These are phyloP conservation scores for Lenzites betulinus DNA, from an alignment of 768 basidiomycete species.

Conservation along the genomic window DNA sequence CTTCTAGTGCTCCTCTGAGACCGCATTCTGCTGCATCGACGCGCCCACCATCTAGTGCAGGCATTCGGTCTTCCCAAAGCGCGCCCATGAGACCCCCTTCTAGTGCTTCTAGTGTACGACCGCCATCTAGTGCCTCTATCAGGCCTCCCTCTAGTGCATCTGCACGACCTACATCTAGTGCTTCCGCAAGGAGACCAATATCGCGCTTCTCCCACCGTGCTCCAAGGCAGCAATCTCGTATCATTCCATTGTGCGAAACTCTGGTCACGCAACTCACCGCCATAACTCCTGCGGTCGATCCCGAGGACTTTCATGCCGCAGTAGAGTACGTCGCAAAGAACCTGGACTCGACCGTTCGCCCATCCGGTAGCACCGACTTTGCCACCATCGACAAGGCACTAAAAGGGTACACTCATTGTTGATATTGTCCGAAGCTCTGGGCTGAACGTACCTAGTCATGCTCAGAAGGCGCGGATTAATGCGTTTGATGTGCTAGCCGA, in stretches of 20 bases:
- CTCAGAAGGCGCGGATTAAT: slow-evolving; percentile 68
- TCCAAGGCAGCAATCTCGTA: slow-evolving; percentile 48
- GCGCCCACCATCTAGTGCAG: slow-evolving; percentile 40
- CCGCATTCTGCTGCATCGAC: slow-evolving; percentile 20
- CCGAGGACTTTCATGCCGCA: slow-evolving; percentile 46
- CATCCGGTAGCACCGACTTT: slow-evolving; percentile 59
- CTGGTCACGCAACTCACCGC: slow-evolving; percentile 59
- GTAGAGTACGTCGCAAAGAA: slow-evolving; percentile 61
- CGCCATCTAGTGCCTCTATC: slow-evolving; percentile 43
- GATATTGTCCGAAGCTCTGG: not conserved
- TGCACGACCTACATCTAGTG: slow-evolving; percentile 42
- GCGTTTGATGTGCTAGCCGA: slow-evolving; percentile 60
- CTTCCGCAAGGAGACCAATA: slow-evolving; percentile 29
- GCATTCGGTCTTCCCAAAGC: slow-evolving; percentile 5
- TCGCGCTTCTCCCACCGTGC: slow-evolving; percentile 50
- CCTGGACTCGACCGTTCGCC: slow-evolving; percentile 60
- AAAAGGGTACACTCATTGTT: slow-evolving; percentile 46
- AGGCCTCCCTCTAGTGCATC: slow-evolving; percentile 43
- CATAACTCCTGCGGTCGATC: slow-evolving; percentile 44
- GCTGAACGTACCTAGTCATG: slow-evolving; percentile 18
- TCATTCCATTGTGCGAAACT: slow-evolving; percentile 54
- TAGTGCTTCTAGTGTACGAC: slow-evolving; percentile 27
- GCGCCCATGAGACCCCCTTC: slow-evolving; percentile 24
- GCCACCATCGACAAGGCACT: slow-evolving; percentile 51
- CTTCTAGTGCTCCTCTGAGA: slow-evolving; percentile 17